Conservation (phyloP, 768 basidiomycete genomes). For the Butyriboletus loyo region DNA sequence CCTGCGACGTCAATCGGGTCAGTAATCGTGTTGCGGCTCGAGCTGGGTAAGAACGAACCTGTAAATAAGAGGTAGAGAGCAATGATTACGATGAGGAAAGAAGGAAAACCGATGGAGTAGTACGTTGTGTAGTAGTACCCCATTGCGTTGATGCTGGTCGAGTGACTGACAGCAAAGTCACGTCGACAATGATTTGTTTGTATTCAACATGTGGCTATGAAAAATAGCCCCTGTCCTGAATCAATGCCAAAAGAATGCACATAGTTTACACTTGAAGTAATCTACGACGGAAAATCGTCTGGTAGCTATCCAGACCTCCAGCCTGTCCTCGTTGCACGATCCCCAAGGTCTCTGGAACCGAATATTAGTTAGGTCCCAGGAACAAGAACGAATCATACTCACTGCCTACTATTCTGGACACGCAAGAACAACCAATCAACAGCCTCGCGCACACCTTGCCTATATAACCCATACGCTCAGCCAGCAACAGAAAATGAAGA, state of each 20-base stretch:
- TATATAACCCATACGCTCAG: constrained; percentile 28
- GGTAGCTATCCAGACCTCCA: constrained; percentile 7
- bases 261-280: background rate
- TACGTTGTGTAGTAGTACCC: constrained; percentile 41
- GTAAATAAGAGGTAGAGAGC: constrained; percentile 90
- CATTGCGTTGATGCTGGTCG: constrained; percentile 14
- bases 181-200: constrained; percentile 11
- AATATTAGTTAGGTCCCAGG: background rate
- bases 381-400: background rate
- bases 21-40: background rate
- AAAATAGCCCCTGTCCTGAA: constrained; percentile 3
- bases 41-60: constrained; percentile 44
- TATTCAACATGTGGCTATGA: constrained; percentile 14
- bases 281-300: background rate
- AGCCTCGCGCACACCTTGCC: constrained; percentile 84
- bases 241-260: background rate
- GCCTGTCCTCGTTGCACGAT: constrained; percentile 5
- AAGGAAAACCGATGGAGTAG: constrained; percentile 66
- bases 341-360: constrained; percentile 17
- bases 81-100: constrained; percentile 59
- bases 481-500: background rate
- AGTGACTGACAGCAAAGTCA: background rate
- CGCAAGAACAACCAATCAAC: constrained; percentile 95
- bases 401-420: constrained; percentile 86
- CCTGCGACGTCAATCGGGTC: constrained; percentile 38